Conservation (phyloP, 352 stramenopile genomes). For the Blastocystis sp. region DNA sequence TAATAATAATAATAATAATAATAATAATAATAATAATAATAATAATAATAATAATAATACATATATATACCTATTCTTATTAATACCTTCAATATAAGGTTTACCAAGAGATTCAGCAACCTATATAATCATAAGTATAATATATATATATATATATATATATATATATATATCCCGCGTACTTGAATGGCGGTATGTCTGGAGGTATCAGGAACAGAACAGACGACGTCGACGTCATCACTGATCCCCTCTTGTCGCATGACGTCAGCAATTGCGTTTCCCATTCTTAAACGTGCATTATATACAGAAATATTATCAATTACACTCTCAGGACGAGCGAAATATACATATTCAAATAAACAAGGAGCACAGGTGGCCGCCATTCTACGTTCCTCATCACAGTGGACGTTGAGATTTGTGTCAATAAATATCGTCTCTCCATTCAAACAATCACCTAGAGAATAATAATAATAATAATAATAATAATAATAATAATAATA, state of each 20-base stretch:
- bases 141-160: no score
- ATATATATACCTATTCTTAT: slow-evolving; percentile 99
- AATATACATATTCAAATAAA: slow-evolving; percentile 99
- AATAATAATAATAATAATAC: slow-evolving; percentile 66
- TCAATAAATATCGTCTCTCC: slow-evolving; percentile 85
- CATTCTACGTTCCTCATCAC: slow-evolving; percentile 63
- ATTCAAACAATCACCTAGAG: slow-evolving; percentile 64
- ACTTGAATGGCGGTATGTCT: slow-evolving; percentile 61
- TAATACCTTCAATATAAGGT: slow-evolving; percentile 87
- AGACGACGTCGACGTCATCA: slow-evolving; percentile 88
- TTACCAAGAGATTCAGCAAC: slow-evolving; percentile 58
- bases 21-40: slow-evolving; percentile 1
- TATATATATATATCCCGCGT: neutral
- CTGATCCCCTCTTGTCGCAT: slow-evolving; percentile 68
- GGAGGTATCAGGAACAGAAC: slow-evolving; percentile 91
- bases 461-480: neutral
- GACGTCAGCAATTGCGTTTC: slow-evolving; percentile 80
- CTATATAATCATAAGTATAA: no score
- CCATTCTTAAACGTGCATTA: slow-evolving; percentile 87
- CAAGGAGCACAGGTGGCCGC: slow-evolving; percentile 64
- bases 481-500: no score
- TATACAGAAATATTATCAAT: slow-evolving; percentile 95
- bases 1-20: slow-evolving; percentile 6
- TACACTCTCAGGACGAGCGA: slow-evolving; percentile 88
- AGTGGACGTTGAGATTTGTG: slow-evolving; percentile 59